These are phyloP conservation scores for Pleurotus ostreatus DNA, from an alignment of 768 basidiomycete species.

Conservation along the genomic window DNA sequence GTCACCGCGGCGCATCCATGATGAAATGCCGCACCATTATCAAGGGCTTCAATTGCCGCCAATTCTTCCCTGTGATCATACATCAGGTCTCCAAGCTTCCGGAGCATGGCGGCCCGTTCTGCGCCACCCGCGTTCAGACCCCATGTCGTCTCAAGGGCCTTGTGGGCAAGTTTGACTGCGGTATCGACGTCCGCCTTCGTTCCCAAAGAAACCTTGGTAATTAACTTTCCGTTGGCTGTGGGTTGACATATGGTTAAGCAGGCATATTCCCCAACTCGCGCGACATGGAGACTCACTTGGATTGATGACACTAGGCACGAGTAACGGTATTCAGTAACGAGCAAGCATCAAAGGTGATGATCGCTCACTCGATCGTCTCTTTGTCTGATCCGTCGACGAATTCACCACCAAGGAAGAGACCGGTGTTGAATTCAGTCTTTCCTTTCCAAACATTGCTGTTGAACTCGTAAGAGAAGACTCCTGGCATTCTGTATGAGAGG, in stretches of 20 bases:
- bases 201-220: slow-evolving; percentile 49
- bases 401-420: slow-evolving; percentile 72
- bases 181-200: slow-evolving; percentile 59
- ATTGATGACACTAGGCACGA: slow-evolving; percentile 47
- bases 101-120: slow-evolving; percentile 45
- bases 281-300: slow-evolving; percentile 27
- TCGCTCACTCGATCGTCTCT: slow-evolving; percentile 31
- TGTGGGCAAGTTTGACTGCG: slow-evolving; percentile 60
- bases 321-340: not conserved
- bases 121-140: slow-evolving; percentile 47
- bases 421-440: slow-evolving; percentile 54
- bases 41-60: slow-evolving; percentile 62
- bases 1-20: not conserved
- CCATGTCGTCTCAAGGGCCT: slow-evolving; percentile 58
- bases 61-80: slow-evolving; percentile 52
- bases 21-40: slow-evolving; percentile 42
- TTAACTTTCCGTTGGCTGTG: slow-evolving; percentile 46
- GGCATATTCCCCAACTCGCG: not conserved
- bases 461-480: slow-evolving; percentile 44
- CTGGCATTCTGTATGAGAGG: slow-evolving; percentile 21
- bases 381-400: slow-evolving; percentile 52
- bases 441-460: slow-evolving; percentile 53
- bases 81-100: slow-evolving; percentile 55
- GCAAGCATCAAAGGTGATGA: not conserved
- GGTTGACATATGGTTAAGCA: not conserved